Evolutionary conservation across 176 grass and related monocot species (phyloP).

Genomic region (Oryza longistaminata): DNA sequence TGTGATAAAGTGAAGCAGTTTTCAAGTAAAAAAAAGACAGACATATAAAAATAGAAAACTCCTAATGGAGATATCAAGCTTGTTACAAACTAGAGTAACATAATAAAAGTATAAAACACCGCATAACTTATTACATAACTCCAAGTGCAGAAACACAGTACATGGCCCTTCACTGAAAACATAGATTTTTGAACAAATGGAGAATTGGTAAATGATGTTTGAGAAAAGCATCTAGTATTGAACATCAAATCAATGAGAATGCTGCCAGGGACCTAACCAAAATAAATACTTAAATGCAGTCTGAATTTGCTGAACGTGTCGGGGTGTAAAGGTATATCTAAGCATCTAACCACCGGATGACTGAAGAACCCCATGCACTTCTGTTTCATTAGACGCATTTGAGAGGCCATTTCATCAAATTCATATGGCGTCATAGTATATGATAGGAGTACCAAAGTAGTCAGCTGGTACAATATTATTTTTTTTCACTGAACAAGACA

Average conservation of each 20-base stretch:
- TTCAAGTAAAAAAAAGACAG: not conserved
- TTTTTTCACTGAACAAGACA: not conserved
- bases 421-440: not conserved
- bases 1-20: not conserved
- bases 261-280: too few species aligned
- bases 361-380: not conserved
- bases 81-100: not conserved
- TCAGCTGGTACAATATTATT: not conserved
- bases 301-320: not conserved
- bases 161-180: not conserved
- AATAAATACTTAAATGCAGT: not conserved
- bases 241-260: too few species aligned
- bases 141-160: not conserved
- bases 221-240: too few species aligned
- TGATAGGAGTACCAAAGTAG: not conserved
- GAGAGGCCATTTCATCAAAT: not conserved
- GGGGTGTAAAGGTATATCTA: not conserved
- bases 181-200: too few species aligned
- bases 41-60: not conserved
- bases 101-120: not conserved
- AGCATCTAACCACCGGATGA: not conserved
- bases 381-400: not conserved
- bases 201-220: too few species aligned
- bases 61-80: not conserved
- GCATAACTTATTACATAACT: not conserved